Evolutionary conservation across 371 early-diverging fungal species (phyloP), one percentile per base, ranked within the genome.

Genomic region (Lichtheimia ramosa): DNA sequence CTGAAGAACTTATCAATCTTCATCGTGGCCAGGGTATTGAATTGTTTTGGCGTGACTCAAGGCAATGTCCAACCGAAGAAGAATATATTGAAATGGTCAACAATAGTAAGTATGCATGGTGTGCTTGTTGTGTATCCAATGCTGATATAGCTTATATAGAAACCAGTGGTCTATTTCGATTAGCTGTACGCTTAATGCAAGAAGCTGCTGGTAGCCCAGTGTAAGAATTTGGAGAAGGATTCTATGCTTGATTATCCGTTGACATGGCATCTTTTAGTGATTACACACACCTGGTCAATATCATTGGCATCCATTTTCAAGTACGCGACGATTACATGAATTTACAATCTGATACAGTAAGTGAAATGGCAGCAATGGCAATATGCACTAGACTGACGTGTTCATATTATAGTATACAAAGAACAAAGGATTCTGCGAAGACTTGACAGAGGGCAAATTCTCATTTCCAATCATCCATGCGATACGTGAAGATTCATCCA

Each of bases 271-370:
- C 15, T 12, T 21, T 14, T 54, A 77, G 77, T n/a, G 92, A 96
- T 60, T 94, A 83, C 67, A 84, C 91, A 2, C 74, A 70, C 0
- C 73, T 97, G 48, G 96, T 95, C 1, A 86, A 93, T 69, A 64
- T 91, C 55, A 84, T 98, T 34, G 98, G 98, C 0, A 85, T 91
- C 27, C 92, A 92, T 56, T 98, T 92, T 69, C 98, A 98, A 81
- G 90, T 98, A 54, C 86, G 97, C 24, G 98, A 98, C 73, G 98
- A 98, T 67, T 96, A 92, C 58, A 82, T 96, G 77, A 97, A 98
- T 66, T 70, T 98, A 10, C 86, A 87, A 64, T 93, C 96, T 4
- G 78, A 77, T 16, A 77, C 86, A 68, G 93, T 90, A 80, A 59
- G 51, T 10, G 5, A 46, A 12, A 1, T 18, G 2, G 2, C 54